Conservation (phyloP, 2,329 filamentous ascomycete species). For the Triangularia verruculosa region DNA sequence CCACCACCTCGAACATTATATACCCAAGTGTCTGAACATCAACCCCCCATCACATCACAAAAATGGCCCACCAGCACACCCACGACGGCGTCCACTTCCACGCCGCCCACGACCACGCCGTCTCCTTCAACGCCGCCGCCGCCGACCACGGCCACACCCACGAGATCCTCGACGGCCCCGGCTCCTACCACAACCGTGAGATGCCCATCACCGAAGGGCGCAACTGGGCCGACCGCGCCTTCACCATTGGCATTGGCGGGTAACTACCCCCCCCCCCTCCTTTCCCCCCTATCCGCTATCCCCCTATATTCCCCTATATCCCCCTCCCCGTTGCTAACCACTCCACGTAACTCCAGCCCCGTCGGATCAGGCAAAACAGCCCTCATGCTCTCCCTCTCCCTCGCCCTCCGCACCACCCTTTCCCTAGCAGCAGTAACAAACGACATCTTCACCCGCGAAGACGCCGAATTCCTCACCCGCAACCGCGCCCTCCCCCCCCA, state of each 20-base stretch:
- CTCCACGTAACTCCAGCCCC: constrained; percentile 54
- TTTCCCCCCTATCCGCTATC: neutral
- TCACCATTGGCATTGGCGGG: constrained; percentile 98
- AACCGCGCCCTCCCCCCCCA: constrained; percentile 77
- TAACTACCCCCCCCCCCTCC: constrained; percentile 42
- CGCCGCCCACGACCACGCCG: constrained; percentile 44
- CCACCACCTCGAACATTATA: too few species aligned
- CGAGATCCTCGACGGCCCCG: constrained; percentile 91
- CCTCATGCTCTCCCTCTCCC: constrained; percentile 90
- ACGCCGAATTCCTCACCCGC: constrained; percentile 93
- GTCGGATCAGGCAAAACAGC: constrained; percentile 97
- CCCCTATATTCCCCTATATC: neutral
- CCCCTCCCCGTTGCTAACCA: neutral
- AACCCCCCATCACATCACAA: neutral
- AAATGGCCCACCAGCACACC: constrained; percentile 26
- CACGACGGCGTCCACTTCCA: constrained; percentile 34
- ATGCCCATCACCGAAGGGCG: constrained; percentile 90
- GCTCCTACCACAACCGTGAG: constrained; percentile 83
- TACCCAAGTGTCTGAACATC: too few species aligned
- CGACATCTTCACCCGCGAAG: constrained; percentile 97
- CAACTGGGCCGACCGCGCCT: constrained; percentile 83
- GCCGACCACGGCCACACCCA: constrained; percentile 89
- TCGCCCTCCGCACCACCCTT: constrained; percentile 73
- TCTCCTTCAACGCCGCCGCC: constrained; percentile 50
- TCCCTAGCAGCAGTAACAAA: constrained; percentile 95